phyloP scores from a whole-genome alignment of 2,329 filamentous ascomycete species.

The Clonostachys sp. region DNA sequence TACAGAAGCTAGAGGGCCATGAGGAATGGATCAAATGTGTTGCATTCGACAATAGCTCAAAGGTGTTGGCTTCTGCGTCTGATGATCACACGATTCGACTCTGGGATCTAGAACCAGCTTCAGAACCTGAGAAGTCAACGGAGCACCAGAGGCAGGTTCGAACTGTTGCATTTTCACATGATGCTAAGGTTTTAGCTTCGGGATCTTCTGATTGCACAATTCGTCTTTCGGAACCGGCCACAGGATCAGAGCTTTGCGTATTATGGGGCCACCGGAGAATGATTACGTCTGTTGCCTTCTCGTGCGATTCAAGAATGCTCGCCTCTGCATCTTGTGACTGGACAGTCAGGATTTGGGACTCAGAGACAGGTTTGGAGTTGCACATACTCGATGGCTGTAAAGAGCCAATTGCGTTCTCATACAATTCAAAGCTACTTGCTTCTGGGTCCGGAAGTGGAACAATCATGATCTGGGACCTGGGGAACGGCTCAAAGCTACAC shows the following conservation, averaged over 20 bases:
- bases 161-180: neutral
- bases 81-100: neutral
- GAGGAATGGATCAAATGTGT: too few relatives aligned
- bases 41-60: too few relatives aligned
- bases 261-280: neutral
- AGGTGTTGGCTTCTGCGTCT: neutral
- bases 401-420: neutral
- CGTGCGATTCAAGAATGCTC: neutral
- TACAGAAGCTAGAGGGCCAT: constrained; percentile 5
- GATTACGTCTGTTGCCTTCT: neutral
- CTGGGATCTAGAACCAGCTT: neutral
- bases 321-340: constrained; percentile 4
- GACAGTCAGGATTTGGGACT: constrained; percentile 8
- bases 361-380: neutral
- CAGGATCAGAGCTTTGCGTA: neutral
- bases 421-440: neutral
- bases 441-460: neutral
- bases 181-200: neutral
- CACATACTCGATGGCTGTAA: too few relatives aligned
- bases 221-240: neutral
- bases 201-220: neutral
- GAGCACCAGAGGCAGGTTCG: too few relatives aligned
- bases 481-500: too few relatives aligned
- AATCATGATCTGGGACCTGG: too few relatives aligned
- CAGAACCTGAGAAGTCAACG: too few relatives aligned